Evolutionary conservation across 2,329 filamentous ascomycete species (phyloP).

Genomic region (Talaromyces sp.): DNA sequence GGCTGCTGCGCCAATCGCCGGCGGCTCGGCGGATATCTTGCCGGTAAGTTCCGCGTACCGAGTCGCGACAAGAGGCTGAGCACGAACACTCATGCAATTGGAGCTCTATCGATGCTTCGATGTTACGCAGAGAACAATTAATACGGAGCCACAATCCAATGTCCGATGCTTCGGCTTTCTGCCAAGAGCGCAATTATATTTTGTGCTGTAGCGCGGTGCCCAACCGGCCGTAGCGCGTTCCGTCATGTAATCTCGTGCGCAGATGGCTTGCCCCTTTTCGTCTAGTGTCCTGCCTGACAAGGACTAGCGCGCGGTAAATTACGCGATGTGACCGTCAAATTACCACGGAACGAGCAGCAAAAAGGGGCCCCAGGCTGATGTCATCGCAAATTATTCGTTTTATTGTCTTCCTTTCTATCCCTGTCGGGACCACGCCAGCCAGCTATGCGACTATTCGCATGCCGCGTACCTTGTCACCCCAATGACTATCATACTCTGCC

Average conservation of each 20-base stretch:
- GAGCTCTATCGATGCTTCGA: neutral
- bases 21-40: neutral
- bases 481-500: too few species aligned
- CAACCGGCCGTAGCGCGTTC: neutral
- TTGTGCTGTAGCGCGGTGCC: neutral
- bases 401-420: neutral
- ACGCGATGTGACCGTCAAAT: neutral
- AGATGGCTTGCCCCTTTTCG: neutral
- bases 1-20: conserved; percentile 7
- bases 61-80: neutral
- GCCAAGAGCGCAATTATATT: neutral
- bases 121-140: neutral
- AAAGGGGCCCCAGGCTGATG: neutral
- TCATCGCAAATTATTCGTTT: neutral
- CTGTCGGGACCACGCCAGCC: too few species aligned
- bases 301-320: neutral
- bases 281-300: neutral
- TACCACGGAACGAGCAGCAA: neutral
- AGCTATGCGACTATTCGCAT: neutral
- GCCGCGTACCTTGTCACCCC: too few species aligned
- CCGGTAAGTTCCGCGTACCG: neutral
- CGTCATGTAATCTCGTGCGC: neutral
- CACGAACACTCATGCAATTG: neutral
- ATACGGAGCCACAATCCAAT: neutral
- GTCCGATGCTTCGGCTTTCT: neutral